Base-by-base conservation (phyloP, 2,329 filamentous ascomycete species). In the Penicillium sp. region DNA sequence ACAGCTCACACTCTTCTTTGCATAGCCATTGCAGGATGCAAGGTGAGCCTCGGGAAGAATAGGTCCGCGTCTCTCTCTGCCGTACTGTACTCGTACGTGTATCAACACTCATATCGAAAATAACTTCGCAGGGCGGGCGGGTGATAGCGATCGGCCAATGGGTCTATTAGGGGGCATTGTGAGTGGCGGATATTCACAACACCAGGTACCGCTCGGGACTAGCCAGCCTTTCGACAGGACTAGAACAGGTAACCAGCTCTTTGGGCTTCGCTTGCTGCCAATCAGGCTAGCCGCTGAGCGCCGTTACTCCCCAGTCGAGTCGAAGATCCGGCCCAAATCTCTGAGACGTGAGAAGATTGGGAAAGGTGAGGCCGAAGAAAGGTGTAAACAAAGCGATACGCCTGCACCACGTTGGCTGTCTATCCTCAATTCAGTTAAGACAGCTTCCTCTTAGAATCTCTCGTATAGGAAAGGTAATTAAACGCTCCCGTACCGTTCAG, bases 131-230 rank as follows among this genome's bases (percentile, higher is more conserved):
- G 44, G 41, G 50, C 60, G 60, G 62, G 50, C 41, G 51, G 40
- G 58, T 61, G 60, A 67, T 66, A 64, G 56, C 60, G 66, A 68
- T 68, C 63, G 63, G 50, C 65, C 54, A 49, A 58, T 50, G 59
- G 63, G 60, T 55, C 61, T n/a, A 54, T 35, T 55, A 61, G 44
- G 49, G 60, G 60, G 60, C 46, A 27, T 41, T 55, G 47, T 50
- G 54, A 62, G 55, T 62, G 63, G 61, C 61, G 52, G 58, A 57
- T 41, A 22, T 27, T 36, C 33, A 59, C 33, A 54, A 60, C 49
- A 57, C 58, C 60, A 64, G 57, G 44, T 36, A 60, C 57, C 18
- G 46, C 22, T 50, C 31, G 37, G 60, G 57, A 55, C 44, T 55
- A 58, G 52, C 44, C 33, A 50, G 6, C 2, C 39, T 31, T 18